Conservation (phyloP, 2,329 filamentous ascomycete genomes). For the Clarireedia homoeocarpa region DNA sequence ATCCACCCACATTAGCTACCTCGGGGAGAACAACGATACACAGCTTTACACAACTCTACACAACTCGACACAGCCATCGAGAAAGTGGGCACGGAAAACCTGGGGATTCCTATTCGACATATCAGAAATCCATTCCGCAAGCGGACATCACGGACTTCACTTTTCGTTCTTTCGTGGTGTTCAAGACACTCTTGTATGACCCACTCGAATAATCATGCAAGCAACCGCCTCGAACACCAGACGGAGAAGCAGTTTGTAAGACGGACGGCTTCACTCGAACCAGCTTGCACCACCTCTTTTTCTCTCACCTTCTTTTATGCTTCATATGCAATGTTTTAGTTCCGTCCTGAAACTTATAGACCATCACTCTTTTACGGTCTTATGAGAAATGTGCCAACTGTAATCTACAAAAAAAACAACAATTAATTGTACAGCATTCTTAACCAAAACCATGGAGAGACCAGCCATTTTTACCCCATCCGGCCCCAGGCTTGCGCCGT, state of each 20-base stretch:
- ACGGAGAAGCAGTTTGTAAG: slow-evolving; percentile 3
- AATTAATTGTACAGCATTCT: slow-evolving; percentile 13
- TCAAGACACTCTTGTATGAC: slow-evolving; percentile 9
- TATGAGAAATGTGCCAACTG: slow-evolving; percentile 16
- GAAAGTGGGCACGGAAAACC: background rate
- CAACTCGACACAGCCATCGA: background rate
- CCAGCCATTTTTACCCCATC: slow-evolving; percentile 16
- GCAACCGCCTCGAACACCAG: slow-evolving; percentile 6
- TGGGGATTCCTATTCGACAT: background rate
- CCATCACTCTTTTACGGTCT: slow-evolving; percentile 9
- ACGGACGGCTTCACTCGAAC: slow-evolving; percentile 3
- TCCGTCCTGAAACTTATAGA: background rate
- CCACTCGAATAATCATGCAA: slow-evolving; percentile 9
- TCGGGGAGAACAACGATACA: background rate
- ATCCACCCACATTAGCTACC: background rate
- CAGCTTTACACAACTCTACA: background rate
- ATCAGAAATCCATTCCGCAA: background rate
- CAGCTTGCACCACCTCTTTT: slow-evolving; percentile 4
- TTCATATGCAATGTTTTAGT: slow-evolving; percentile 1
- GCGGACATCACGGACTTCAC: background rate
- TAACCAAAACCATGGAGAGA: slow-evolving; percentile 17
- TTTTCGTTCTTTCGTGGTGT: background rate
- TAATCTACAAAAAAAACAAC: slow-evolving; percentile 10
- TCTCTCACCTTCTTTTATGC: background rate
- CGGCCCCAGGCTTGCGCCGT: slow-evolving; percentile 18